Base-by-base conservation (phyloP, 169 alveolate species). In the Plasmodium gaboni region DNA sequence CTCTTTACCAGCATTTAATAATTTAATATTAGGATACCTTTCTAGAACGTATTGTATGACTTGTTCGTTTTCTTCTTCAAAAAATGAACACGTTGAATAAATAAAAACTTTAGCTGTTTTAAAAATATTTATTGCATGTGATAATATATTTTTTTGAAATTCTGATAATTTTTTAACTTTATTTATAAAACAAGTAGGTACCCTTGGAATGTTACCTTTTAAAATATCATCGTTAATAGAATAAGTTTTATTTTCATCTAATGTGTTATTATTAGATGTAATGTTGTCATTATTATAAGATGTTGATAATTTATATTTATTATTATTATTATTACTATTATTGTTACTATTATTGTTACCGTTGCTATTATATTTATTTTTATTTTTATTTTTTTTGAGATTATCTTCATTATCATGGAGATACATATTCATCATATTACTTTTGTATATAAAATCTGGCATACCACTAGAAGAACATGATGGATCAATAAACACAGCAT, bases 41-140 rank as follows among this genome's bases (percentile, higher is more conserved):
- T 60, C n/a, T 28, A 85, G 24, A 17, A 60, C 87, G 12, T 63
- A 44, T 42, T 85, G 59, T 13, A 85, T 64, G n/a, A 85, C 92
- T 15, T 85, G 67, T 48, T 85, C 92, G 69, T 85, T 85, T 69
- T 85, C 92, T 85, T 85, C 92, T 60, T 70, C 92, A 85, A 85
- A 85, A 48, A 85, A 85, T 24, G 92, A 85, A 19, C 92, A 85
- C 4, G 92, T 85, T 5, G 92, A 85, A 69, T 85, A 85, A 22
- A 85, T 63, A 69, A 85, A 85, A 17, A 86, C 69, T 24, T 69
- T 63, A 1, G 92, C 86, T 15, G 38, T 71, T 32, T 22, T 55
- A 28, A 85, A 5, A 26, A 15, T 71, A 9, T 12, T 57, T 22
- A 85, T 51, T 24, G 92, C 92, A 63, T 85, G 92, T 10, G 28